Base-by-base conservation (phyloP, 75 land plant genomes). In the Sequoiadendron giganteum region DNA sequence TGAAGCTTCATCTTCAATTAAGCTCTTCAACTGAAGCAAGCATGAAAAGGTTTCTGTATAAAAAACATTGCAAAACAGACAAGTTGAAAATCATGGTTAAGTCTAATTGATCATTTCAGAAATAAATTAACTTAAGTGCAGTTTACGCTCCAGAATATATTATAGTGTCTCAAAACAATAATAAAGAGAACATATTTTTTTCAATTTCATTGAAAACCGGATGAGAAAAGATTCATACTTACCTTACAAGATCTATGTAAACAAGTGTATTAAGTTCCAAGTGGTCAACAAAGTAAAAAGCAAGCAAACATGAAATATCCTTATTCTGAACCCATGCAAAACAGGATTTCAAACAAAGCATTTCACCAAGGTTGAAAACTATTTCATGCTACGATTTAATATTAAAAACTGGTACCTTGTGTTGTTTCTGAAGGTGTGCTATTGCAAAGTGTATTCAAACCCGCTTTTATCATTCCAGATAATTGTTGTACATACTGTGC, bases 401-500 rank as follows among this genome's bases (percentile, higher is more conserved):
- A 87, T 45, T 2, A 42, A 10, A 83, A 56, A 48, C 21, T 85
- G 55, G 73, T 86, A 95, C 97, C 97, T 94, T 94, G 94, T 77
- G 93, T 90, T 82, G 86, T 83, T 45, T 84, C 65, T 47, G 92
- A 52, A 14, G 92, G 77, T 85, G 94, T 83, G 52, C 87, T 89
- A 10, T 83, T 55, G 86, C 86, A 88, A 16, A 95, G 76, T 42
- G 93, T 88, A 79, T 89, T 91, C 28, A 96, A 93, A 75, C 94
- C 86, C 72, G 87, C 93, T 91, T 94, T 95, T 89, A 96, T 75
- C n/a, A 91, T 14, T 65, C 93, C 81, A 55, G 98, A 94, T 73
- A 95, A 88, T 75, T 91, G 91, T 77, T 75, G 89, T 52, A 95
- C 88, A 90, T 95, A 96, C n/a, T 95, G 91, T 56, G 92, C 91